Evolutionary conservation across 2,329 filamentous ascomycete genomes (phyloP), one percentile per base, ranked within the genome.

Genomic region (Curvularia eragrostidis): DNA sequence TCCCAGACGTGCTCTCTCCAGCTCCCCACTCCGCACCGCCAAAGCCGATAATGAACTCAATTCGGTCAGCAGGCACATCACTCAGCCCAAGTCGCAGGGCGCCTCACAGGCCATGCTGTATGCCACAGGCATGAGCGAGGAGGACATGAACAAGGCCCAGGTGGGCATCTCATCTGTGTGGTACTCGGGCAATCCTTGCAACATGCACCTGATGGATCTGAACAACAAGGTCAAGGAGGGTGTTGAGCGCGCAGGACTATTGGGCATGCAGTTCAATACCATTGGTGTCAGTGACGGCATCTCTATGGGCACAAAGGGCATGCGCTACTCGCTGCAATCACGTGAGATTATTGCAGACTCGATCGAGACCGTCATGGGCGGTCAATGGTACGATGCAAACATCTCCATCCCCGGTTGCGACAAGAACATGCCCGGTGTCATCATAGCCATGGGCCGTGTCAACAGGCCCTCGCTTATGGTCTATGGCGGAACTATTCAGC

Each of bases 21-120:
- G 67, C 67, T 73, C 70, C 51, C 58, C 71, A 42, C 50, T 66
- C 49, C 74, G 70, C 64, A 56, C 59, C 56, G 63, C 68, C 52
- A 71, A 65, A 63, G 65, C 69, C 46, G 75, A 77, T 56, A 63
- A 70, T 64, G 74, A 74, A 56, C 70, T 79, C 64, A 99, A 99
- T 84, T 91, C 87, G 77, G 83, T 94, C 75, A 97, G 93, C 60
- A 82, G 87, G 61, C 78, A 83, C 75, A 94, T 99, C 81, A 99
- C 95, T 24, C 93, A 98, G 81, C 94, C 93, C 75, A 98, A 97
- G 82, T 95, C 94, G 32, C 95, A 99, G 82, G 95, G 95, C 68
- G 95, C 96, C 54, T 98, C 95, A 41, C 95, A 99, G 82, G 95
- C 96, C 64, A 99, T 99, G 96, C 85, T 99, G 56, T 99, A 97